Evolutionary conservation across 2,329 filamentous ascomycete species (phyloP).

Genomic region (Sporothrix brunneoviolacea): DNA sequence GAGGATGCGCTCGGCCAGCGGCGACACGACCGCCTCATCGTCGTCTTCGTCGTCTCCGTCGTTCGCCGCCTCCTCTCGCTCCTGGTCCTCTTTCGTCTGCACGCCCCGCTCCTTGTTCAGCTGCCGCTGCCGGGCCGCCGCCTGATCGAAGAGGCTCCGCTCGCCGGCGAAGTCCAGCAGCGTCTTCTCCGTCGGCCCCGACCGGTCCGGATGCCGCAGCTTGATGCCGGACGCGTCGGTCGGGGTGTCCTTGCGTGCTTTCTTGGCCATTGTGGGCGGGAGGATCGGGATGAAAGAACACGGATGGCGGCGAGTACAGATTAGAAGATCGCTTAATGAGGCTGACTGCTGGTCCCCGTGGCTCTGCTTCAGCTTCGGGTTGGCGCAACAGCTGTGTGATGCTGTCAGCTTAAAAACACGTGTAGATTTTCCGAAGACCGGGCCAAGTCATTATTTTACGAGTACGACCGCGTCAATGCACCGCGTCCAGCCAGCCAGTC

Average conservation of each 20-base stretch:
- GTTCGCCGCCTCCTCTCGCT: neutral
- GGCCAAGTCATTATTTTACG: neutral
- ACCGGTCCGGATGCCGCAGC: conserved; percentile 63
- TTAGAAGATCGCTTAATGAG: too few species aligned
- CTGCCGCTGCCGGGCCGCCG: conserved; percentile 34
- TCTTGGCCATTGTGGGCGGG: conserved; percentile 7
- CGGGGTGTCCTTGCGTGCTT: conserved; percentile 25
- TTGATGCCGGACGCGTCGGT: conserved; percentile 47
- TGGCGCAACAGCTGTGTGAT: too few species aligned
- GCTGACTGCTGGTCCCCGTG: too few species aligned
- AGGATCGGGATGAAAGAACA: neutral
- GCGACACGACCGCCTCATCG: conserved; percentile 30
- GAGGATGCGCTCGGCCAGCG: conserved; percentile 43
- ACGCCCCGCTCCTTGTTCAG: conserved; percentile 24
- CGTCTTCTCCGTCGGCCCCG: conserved; percentile 55
- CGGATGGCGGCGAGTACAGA: too few species aligned
- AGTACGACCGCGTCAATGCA: neutral
- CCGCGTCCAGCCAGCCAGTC: conserved; percentile 1
- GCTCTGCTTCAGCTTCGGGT: too few species aligned
- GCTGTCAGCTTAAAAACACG: too few species aligned
- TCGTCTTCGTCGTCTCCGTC: conserved; percentile 24
- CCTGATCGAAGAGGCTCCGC: conserved; percentile 48
- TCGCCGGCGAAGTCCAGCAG: conserved; percentile 67
- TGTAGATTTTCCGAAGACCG: too few species aligned
- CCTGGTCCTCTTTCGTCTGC: conserved; percentile 5